These are phyloP conservation scores for Phytophthora idaei DNA, from an alignment of 352 stramenopile genomes.

Conservation along the genomic window DNA sequence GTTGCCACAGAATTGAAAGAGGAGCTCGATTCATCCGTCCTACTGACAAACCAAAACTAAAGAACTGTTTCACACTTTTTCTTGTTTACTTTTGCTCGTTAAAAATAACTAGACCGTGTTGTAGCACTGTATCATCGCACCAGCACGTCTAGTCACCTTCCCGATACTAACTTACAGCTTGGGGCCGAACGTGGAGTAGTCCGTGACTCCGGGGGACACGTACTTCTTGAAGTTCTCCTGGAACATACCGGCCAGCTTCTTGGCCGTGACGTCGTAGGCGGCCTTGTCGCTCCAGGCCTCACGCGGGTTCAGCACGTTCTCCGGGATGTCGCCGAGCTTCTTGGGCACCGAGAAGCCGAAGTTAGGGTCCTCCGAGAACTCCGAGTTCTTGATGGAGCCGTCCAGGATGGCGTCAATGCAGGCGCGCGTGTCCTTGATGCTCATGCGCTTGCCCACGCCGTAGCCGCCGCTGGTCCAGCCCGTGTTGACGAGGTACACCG, in stretches of 20 bases:
- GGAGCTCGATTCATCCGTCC: too few relatives aligned
- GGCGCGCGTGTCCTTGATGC: constrained; percentile 95
- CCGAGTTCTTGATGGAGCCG: constrained; percentile 92
- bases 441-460: constrained; percentile 97
- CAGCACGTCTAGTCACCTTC: constrained; percentile 7
- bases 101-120: constrained; percentile 11
- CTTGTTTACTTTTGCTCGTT: constrained; percentile 28
- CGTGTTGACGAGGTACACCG: constrained; percentile 97
- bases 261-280: constrained; percentile 91
- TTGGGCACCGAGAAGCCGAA: constrained; percentile 96
- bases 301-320: constrained; percentile 91
- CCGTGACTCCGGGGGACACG: constrained; percentile 91
- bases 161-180: constrained; percentile 58
- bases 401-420: constrained; percentile 98
- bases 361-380: constrained; percentile 86
- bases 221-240: constrained; percentile 98
- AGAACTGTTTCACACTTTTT: background rate
- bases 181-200: constrained; percentile 97
- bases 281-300: constrained; percentile 93
- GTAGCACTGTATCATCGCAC: background rate
- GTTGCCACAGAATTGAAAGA: too few relatives aligned
- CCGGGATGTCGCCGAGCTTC: constrained; percentile 85
- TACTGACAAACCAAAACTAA: too few relatives aligned
- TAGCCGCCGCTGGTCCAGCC: constrained; percentile 97
- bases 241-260: constrained; percentile 97